phyloP scores from a whole-genome alignment of 495 filamentous ascomycete species.

The Trichodelitschia bisporula region DNA sequence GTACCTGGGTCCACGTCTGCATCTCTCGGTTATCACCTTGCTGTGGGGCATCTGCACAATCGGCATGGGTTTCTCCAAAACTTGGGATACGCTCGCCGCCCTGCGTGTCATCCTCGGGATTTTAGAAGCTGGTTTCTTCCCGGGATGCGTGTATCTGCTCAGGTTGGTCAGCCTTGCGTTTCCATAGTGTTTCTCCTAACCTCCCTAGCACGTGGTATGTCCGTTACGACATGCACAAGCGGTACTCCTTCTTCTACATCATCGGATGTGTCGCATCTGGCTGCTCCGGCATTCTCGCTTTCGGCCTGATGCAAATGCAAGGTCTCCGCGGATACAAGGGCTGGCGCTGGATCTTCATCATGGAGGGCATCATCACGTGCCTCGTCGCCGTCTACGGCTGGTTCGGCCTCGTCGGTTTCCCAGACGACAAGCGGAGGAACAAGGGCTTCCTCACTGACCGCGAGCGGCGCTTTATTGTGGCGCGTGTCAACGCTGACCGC shows the following conservation, averaged over 20 bases:
- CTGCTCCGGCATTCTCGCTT: slow-evolving; percentile 37
- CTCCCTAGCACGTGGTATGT: slow-evolving; percentile 44
- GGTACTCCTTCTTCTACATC: slow-evolving; percentile 39
- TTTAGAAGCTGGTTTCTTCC: slow-evolving; percentile 42
- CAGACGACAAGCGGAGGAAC: slow-evolving; percentile 11
- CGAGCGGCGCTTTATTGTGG: slow-evolving; percentile 17
- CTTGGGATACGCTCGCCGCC: slow-evolving; percentile 24
- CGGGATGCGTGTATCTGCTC: slow-evolving; percentile 35
- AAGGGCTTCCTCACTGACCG: slow-evolving; percentile 11
- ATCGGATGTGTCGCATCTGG: slow-evolving; percentile 36
- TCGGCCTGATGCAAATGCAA: slow-evolving; percentile 18
- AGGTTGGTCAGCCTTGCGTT: too few relatives aligned
- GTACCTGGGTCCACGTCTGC: slow-evolving; percentile 32
- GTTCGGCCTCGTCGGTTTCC: slow-evolving; percentile 12
- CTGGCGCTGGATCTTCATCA: slow-evolving; percentile 36
- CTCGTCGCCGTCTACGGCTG: slow-evolving; percentile 15
- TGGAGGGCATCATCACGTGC: too few relatives aligned
- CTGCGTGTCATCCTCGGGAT: slow-evolving; percentile 33
- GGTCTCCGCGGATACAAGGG: slow-evolving; percentile 20
- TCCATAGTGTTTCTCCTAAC: too few relatives aligned
- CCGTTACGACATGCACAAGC: slow-evolving; percentile 36
- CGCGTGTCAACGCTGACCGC: slow-evolving; percentile 17
- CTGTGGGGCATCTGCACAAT: slow-evolving; percentile 19
- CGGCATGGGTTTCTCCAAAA: slow-evolving; percentile 32
- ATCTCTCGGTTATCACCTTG: slow-evolving; percentile 24